Evolutionary conservation across 2,329 filamentous ascomycete genomes (phyloP), one percentile per base, ranked within the genome.

Genomic region (Paracamarosporium sp.): DNA sequence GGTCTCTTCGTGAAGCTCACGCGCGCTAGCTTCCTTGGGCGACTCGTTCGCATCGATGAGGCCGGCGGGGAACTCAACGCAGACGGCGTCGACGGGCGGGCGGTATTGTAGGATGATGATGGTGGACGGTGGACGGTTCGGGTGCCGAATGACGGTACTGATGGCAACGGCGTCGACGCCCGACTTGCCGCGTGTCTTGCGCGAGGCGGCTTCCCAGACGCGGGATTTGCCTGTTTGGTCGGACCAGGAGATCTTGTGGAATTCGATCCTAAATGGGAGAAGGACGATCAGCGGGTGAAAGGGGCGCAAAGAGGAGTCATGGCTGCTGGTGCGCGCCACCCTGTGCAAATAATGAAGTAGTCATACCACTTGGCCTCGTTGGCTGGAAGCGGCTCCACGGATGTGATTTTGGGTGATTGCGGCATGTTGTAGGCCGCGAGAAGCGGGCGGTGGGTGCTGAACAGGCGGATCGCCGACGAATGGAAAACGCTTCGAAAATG

Each of bases 1-100:
- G 1, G 86, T 88, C 71, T 88, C 86, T 72, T 88, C 86, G 61
- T 80, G 85, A 40, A 88, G 74, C 72, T 88, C 86, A 17, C 86
- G 78, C 11, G 87, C 74, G 12, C 83, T 83, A 45, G 84, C 85
- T 45, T 84, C 79, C 65, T 82, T 80, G 2, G 85, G 82, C 1
- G 80, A 81, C 68, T 88, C 86, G 13, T 80, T 81, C 40, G 79
- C 81, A 65, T 88, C 86, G 30, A 88, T 82, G 24, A 88, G 76
- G 0, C 86, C 86, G 0, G 85, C 85, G 0, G 86, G 86, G 5
- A 87, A 82, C 67, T 88, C 86, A 48, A 88, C 85, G 48, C 83
- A 83, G 33, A 85, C 76, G 24, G 83, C 85, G 55, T 85, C 80
- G 36, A 86, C 81, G 0, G 86, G 85, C 0, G 86, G 85, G 4